Percentiles rank a stretch among this genome's conserved stretches.
These are phyloP conservation scores for Talaromyces liani DNA, from an alignment of 495 filamentous ascomycete species.

Conservation along the genomic window DNA sequence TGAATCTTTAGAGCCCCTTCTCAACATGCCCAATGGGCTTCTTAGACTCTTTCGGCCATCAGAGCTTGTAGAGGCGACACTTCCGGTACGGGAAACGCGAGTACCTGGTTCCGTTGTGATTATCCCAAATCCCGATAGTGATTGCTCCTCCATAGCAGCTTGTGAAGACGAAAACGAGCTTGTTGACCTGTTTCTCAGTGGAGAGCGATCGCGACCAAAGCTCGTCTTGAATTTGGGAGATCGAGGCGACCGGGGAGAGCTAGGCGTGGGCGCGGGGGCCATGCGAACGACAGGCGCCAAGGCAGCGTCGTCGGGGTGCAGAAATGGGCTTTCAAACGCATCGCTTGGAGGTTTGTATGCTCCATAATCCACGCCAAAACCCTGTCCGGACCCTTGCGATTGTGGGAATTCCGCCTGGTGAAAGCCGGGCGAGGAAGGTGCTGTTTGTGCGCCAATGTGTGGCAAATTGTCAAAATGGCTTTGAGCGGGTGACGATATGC, in stretches of 20 bases:
- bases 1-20: slow-evolving; percentile 33
- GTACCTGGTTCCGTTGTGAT: slow-evolving; percentile 35
- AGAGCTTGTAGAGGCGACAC: slow-evolving; percentile 35
- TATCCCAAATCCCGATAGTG: slow-evolving; percentile 29
- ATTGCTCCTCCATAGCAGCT: slow-evolving; percentile 20
- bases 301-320: slow-evolving; percentile 70
- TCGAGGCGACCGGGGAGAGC: slow-evolving; percentile 43
- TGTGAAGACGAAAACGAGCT: slow-evolving; percentile 33
- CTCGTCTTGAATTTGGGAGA: slow-evolving; percentile 30
- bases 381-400: slow-evolving; percentile 21
- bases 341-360: slow-evolving; percentile 38
- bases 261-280: slow-evolving; percentile 63
- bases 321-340: slow-evolving; percentile 28
- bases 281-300: slow-evolving; percentile 79
- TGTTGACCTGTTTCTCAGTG: slow-evolving; percentile 26
- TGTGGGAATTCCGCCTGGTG: slow-evolving; percentile 23
- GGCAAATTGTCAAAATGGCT: slow-evolving; percentile 64
- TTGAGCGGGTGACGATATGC: slow-evolving; percentile 70
- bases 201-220: slow-evolving; percentile 15
- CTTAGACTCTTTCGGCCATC: slow-evolving; percentile 31
- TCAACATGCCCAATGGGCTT: slow-evolving; percentile 25
- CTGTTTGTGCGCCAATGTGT: slow-evolving; percentile 37
- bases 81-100: slow-evolving; percentile 29
- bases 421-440: slow-evolving; percentile 39
- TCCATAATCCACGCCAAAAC: slow-evolving; percentile 68